phyloP scores from a whole-genome alignment of 345 rosid species.

The Heritiera fomes region DNA sequence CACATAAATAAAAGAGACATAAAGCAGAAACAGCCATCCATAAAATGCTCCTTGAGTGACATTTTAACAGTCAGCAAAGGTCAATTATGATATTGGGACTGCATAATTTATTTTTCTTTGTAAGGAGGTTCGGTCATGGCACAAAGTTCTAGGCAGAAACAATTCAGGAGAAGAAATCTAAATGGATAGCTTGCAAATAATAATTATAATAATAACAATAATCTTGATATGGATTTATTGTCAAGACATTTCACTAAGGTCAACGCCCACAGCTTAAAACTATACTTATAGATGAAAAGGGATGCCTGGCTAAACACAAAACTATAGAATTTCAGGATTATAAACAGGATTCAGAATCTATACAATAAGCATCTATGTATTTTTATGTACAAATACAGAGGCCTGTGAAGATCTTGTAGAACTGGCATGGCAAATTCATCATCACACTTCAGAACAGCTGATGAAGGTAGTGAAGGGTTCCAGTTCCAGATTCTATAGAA shows the following conservation, averaged over 20 bases:
- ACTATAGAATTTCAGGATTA: constrained; percentile 17
- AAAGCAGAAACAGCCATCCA: not conserved
- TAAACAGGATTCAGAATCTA: constrained; percentile 32
- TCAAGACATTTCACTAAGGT: not conserved
- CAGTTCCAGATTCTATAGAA: not conserved
- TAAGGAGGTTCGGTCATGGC: not conserved
- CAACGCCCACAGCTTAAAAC: not conserved
- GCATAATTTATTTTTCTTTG: too few species aligned
- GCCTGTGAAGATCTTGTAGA: constrained; percentile 11
- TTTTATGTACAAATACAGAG: constrained; percentile 21
- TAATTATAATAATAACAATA: not conserved
- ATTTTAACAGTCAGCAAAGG: not conserved
- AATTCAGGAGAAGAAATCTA: not conserved
- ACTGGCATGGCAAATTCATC: not conserved
- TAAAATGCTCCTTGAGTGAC: not conserved
- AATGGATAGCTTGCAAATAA: not conserved
- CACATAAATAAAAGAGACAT: not conserved
- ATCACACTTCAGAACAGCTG: constrained; percentile 9
- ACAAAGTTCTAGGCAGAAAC: not conserved
- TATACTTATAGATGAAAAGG: not conserved
- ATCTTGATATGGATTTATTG: not conserved
- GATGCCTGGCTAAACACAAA: not conserved
- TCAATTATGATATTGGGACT: too few species aligned
- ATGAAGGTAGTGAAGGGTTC: not conserved
- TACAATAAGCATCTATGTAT: not conserved